These are phyloP conservation scores for Barnettozyma hawaiiensis DNA, from an alignment of 1,139 yeast genomes.

Conservation along the genomic window DNA sequence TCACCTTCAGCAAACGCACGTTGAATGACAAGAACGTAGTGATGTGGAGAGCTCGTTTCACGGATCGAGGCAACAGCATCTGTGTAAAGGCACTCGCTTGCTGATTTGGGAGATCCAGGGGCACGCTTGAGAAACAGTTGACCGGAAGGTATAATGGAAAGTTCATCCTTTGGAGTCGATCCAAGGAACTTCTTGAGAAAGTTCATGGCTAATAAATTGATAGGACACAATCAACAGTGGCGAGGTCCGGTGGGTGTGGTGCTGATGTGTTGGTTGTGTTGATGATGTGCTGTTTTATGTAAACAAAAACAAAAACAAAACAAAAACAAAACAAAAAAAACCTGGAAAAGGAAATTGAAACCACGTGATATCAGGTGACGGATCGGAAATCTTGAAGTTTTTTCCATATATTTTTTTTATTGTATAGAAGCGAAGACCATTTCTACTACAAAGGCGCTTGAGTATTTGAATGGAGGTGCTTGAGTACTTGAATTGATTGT, in stretches of 20 bases:
- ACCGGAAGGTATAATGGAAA: conserved; percentile 74
- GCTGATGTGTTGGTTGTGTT: background rate
- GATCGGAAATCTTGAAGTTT: background rate
- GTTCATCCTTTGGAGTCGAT: conserved; percentile 56
- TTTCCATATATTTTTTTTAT: background rate
- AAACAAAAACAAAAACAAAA: conserved; percentile 3
- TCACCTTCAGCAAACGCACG: conserved; percentile 68
- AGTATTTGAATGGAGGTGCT: background rate
- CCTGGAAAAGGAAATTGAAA: background rate
- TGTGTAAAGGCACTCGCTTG: conserved; percentile 73
- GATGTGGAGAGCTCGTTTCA: conserved; percentile 58
- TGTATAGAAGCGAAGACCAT: no score
- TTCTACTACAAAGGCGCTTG: background rate
- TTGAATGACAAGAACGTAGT: conserved; percentile 67
- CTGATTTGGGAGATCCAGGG: conserved; percentile 80
- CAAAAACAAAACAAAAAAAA: no score
- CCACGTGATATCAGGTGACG: conserved; percentile 6
- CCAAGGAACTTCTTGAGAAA: conserved; percentile 68
- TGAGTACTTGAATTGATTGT: background rate
- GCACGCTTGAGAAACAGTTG: conserved; percentile 68
- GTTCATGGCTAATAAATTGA: conserved; percentile 47
- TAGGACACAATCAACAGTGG: no score
- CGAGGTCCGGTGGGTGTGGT: background rate
- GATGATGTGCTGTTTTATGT: background rate
- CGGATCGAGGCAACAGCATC: conserved; percentile 76